Evolutionary conservation across 495 filamentous ascomycete species (phyloP).

Genomic region (Chaetomium tenue): DNA sequence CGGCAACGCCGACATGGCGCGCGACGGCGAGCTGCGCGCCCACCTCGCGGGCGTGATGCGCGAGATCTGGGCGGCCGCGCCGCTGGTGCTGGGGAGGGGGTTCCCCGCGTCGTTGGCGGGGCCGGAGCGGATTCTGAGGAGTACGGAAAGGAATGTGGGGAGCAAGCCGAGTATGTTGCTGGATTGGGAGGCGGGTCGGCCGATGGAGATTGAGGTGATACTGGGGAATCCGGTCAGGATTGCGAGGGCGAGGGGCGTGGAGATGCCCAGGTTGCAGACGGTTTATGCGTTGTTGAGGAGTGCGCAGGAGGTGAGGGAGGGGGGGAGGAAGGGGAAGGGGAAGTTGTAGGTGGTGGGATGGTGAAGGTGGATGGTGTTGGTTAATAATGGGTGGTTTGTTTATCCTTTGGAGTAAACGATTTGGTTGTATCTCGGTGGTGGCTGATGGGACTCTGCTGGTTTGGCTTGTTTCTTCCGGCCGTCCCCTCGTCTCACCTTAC

Average conservation of each 20-base stretch:
- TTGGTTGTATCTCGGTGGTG: too few relatives aligned
- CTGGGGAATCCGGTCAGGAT: conserved; percentile 58
- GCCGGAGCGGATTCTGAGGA: conserved; percentile 54
- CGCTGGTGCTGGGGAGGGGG: conserved; percentile 46
- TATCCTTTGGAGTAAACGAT: too few relatives aligned
- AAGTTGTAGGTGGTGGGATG: conserved; percentile 32
- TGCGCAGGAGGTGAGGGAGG: conserved; percentile 45
- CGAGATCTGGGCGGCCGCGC: conserved; percentile 56
- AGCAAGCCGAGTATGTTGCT: conserved; percentile 60
- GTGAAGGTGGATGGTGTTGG: not conserved
- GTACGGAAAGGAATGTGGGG: conserved; percentile 55
- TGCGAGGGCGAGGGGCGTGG: conserved; percentile 50
- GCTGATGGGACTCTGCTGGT: too few relatives aligned
- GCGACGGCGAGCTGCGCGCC: conserved; percentile 49
- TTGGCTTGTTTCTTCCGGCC: too few relatives aligned
- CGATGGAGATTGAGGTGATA: conserved; percentile 62
- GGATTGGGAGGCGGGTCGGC: conserved; percentile 56
- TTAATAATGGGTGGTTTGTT: not conserved
- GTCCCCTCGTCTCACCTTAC: too few relatives aligned
- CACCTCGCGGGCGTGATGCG: conserved; percentile 56
- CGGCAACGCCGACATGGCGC: conserved; percentile 55
- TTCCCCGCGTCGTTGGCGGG: conserved; percentile 49
- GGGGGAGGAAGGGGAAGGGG: conserved; percentile 29
- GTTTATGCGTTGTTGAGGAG: conserved; percentile 53
- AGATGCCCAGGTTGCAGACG: conserved; percentile 53